Evolutionary conservation across 2,329 filamentous ascomycete species (phyloP), one percentile per base, ranked within the genome.

Genomic region (Penicillium fuscoglaucum): DNA sequence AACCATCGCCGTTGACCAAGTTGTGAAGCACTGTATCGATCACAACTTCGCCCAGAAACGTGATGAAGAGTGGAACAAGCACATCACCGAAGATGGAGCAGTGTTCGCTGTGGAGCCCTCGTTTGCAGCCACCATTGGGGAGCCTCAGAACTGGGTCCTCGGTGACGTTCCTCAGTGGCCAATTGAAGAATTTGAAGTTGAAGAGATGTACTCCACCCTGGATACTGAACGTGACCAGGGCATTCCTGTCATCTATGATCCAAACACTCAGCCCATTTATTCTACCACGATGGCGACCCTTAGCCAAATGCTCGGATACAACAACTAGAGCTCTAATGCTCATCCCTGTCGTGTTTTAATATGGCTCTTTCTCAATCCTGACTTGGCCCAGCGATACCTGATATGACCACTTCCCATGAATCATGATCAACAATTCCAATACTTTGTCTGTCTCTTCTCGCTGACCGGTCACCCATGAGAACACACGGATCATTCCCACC

Each of bases 191-290:
- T 45, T 44, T 7, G 45, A 49, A 29, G 52, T 40, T 67, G 40
- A 76, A 81, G 66, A 80, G 82, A 31, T 84, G 82, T 80, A 55
- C 48, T 43, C 40, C 2, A 9, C 40, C 13, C 40, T 43, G 8
- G 40, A 43, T 9, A 17, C 40, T 24, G 21, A 26, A 21, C 21
- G 7, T 7, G 40, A 43, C 2, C 40, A 9, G 2, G 40, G 40
- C 0, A 7, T 43, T 26, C 40, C 40, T 26, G 13, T 26, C 21
- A 43, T 43, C 21, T 26, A 43, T 26, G 40, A 43, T 9, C 40
- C 40, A 9, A 2, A 24, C 19, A 17, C 21, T 17, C 4, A 8
- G 19, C 19, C 19, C 19, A 19, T 2, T 19, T 19, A 19, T 5
- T 4, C 40, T 43, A 5, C 21, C 9, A 17, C 40, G 1, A 26